Evolutionary conservation across 2,329 filamentous ascomycete species (phyloP).

Genomic region (Xylaria sp.): DNA sequence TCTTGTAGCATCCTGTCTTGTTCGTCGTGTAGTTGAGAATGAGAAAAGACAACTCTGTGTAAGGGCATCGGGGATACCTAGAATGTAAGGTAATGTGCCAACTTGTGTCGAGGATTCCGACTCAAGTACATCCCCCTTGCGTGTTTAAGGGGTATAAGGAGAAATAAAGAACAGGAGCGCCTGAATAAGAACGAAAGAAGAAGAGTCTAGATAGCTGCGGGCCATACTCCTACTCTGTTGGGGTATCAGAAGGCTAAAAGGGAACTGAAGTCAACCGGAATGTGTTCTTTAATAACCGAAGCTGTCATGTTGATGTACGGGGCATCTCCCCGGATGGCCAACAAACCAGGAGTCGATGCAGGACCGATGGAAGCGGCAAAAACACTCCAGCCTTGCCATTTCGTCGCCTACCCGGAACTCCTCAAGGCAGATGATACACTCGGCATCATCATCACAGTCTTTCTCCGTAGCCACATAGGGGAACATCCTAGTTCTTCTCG

Average conservation of each 20-base stretch:
- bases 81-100: not conserved
- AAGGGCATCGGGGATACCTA: not conserved
- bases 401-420: slow-evolving; percentile 57
- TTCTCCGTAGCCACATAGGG: slow-evolving; percentile 61
- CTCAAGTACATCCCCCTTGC: not conserved
- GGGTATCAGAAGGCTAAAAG: slow-evolving; percentile 4
- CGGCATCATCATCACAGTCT: slow-evolving; percentile 61
- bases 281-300: slow-evolving; percentile 42
- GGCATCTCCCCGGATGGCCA: slow-evolving; percentile 57
- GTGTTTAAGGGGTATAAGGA: not conserved
- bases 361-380: slow-evolving; percentile 57
- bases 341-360: slow-evolving; percentile 61
- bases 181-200: not conserved
- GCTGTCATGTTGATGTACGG: slow-evolving; percentile 60
- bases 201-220: not conserved
- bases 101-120: not conserved
- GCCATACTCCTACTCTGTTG: slow-evolving; percentile 1
- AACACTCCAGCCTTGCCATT: slow-evolving; percentile 62
- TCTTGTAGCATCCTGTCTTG: not conserved
- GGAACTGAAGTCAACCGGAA: not conserved
- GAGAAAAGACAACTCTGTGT: not conserved
- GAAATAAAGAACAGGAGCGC: not conserved
- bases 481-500: slow-evolving; percentile 55
- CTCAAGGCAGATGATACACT: slow-evolving; percentile 64
- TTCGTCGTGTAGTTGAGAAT: not conserved